phyloP scores from a whole-genome alignment of 2,329 filamentous ascomycete species.

The Aspergillus sp. region DNA sequence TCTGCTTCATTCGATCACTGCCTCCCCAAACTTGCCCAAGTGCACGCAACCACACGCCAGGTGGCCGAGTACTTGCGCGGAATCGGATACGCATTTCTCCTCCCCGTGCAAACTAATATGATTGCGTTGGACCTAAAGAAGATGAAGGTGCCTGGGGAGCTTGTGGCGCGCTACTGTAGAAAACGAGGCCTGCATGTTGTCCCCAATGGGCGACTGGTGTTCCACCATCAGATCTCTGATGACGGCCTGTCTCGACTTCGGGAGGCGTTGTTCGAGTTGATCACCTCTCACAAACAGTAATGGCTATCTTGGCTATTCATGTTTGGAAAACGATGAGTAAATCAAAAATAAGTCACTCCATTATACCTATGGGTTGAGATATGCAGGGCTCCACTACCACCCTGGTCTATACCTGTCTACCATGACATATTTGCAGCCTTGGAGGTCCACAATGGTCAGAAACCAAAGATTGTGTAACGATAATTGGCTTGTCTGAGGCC shows the following conservation, averaged over 20 bases:
- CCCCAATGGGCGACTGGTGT: constrained; percentile 22
- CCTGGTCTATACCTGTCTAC: too few species aligned
- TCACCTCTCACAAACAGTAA: constrained; percentile 1
- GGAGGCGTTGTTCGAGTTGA: constrained; percentile 18
- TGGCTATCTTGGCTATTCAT: too few species aligned
- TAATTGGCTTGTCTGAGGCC: too few species aligned
- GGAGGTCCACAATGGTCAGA: too few species aligned
- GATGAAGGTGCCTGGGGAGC: constrained; percentile 16
- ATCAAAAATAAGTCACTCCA: too few species aligned
- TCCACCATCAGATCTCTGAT: constrained; percentile 26
- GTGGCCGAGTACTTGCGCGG: constrained; percentile 18
- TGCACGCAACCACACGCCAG: constrained; percentile 20
- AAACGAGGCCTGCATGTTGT: constrained; percentile 20
- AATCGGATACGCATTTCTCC: constrained; percentile 20
- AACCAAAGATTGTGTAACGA: too few species aligned
- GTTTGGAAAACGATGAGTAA: too few species aligned
- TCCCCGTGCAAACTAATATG: constrained; percentile 28
- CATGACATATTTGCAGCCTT: too few species aligned
- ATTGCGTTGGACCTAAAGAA: constrained; percentile 23
- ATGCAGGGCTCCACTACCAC: too few species aligned
- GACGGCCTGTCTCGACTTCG: constrained; percentile 19
- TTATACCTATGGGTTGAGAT: too few species aligned
- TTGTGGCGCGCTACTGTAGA: constrained; percentile 19
- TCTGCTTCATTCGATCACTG: constrained; percentile 18
- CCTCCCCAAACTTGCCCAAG: constrained; percentile 19